Base-by-base conservation (phyloP, 257 asterid species). In the Lavandula angustifolia region DNA sequence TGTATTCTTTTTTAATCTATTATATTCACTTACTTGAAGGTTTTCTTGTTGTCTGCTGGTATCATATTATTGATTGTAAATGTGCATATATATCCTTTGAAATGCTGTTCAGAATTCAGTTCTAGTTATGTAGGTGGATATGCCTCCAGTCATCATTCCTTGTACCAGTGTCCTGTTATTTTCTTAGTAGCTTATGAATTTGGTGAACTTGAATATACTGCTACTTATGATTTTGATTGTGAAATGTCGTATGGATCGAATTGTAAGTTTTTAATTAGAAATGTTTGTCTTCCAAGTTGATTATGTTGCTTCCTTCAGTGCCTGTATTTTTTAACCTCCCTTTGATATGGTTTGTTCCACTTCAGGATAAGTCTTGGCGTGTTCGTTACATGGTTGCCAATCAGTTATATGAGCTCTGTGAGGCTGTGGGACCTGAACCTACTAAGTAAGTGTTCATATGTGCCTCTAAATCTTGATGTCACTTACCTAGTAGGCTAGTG, bases 291-390 rank as follows among this genome's bases (percentile, higher is more conserved):
- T 53, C 43, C 54, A 13, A 53, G 34, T 64, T 16, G 62, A 62
- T 68, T 18, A 47, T 49, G 12, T 43, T 50, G 41, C 67, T 62
- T 66, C 49, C 17, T 57, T 59, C 4, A 5, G 43, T 62, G 6
- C 9, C 33, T 33, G 27, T 22, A 2, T 13, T 53, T 53, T n/a
- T 14, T 8, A 9, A 7, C 33, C 29, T 16, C 49, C 13, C 11
- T 9, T 44, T 63, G 35, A 66, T 56, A 22, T 3, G 7, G 9
- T 4, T 52, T 43, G 57, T 12, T 60, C 40, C 5, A 34, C 32
- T 67, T 76, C 88, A 89, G 99, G 99, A 92, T 74, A 92, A 92
- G 76, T 92, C 99, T 53, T 92, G 99, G 99, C 99, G 99, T 70
- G 99, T 92, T 37, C 91, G 99, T 13, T 92, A 89, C 79, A 89